Conservation (phyloP, 768 basidiomycete species). For the Pleurotus citrinopileatus region DNA sequence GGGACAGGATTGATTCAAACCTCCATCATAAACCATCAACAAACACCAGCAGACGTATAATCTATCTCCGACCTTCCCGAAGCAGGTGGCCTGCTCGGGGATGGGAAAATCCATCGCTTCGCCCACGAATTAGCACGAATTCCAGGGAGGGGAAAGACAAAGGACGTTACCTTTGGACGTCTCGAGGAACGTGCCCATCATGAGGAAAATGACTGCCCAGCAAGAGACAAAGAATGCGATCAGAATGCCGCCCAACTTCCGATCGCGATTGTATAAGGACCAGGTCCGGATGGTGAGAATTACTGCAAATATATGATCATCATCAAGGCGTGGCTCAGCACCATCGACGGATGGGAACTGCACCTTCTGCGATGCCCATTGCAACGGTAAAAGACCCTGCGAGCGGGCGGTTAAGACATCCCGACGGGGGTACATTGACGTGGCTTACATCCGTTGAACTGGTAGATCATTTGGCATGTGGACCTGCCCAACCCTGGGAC, state of each 20-base stretch:
- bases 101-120: not conserved
- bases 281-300: conserved; percentile 7
- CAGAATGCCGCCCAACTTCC: not conserved
- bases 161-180: not conserved
- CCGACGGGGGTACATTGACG: not conserved
- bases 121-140: not conserved
- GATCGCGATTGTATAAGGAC: not conserved
- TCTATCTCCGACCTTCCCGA: not conserved
- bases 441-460: conserved; percentile 1
- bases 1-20: too few relatives aligned
- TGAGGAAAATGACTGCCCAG: conserved; percentile 1
- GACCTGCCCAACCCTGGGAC: not conserved
- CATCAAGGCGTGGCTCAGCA: not conserved
- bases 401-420: not conserved
- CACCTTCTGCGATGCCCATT: conserved; percentile 3
- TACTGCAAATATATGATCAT: not conserved
- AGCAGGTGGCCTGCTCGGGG: not conserved
- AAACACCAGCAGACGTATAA: conserved; percentile 5
- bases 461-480: not conserved
- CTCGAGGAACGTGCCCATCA: conserved; percentile 1
- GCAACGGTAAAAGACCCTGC: conserved; percentile 7
- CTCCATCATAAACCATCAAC: conserved; percentile 2
- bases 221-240: not conserved
- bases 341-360: not conserved
- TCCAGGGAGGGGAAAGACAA: not conserved